phyloP scores from a whole-genome alignment of 2,329 filamentous ascomycete species.

The Pseudogymnoascus sp. region DNA sequence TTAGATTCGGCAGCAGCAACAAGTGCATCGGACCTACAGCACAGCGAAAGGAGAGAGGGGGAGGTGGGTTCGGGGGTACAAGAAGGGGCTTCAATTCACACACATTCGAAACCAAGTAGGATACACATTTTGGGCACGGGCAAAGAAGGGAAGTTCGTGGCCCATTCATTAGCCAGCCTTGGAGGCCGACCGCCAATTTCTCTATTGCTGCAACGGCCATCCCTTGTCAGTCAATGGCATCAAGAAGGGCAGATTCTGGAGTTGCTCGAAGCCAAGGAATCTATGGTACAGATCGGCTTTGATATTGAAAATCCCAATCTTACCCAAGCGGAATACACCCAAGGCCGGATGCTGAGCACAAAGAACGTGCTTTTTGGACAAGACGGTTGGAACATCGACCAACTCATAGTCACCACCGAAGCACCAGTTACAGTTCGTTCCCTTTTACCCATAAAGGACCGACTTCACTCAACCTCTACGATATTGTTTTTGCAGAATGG shows the following conservation, averaged over 20 bases:
- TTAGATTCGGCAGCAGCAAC: not conserved
- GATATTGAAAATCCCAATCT: slow-evolving; percentile 21
- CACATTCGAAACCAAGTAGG: slow-evolving; percentile 23
- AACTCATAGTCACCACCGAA: slow-evolving; percentile 63
- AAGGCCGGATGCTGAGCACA: slow-evolving; percentile 12
- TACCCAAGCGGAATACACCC: slow-evolving; percentile 21
- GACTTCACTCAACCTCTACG: slow-evolving; percentile 60
- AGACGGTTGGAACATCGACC: slow-evolving; percentile 46
- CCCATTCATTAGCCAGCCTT: slow-evolving; percentile 53
- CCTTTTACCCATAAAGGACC: slow-evolving; percentile 53
- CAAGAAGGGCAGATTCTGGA: slow-evolving; percentile 38
- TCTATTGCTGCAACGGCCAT: slow-evolving; percentile 49
- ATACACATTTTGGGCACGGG: slow-evolving; percentile 60
- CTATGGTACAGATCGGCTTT: slow-evolving; percentile 30
- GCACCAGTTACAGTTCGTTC: slow-evolving; percentile 49
- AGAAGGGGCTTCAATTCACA: not conserved
- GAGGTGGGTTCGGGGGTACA: slow-evolving; percentile 24
- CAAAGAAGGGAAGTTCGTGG: slow-evolving; percentile 56
- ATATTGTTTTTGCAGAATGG: slow-evolving; percentile 74
- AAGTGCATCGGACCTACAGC: not conserved
- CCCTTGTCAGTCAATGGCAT: slow-evolving; percentile 39
- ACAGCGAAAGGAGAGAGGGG: not conserved
- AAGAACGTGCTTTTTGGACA: slow-evolving; percentile 30
- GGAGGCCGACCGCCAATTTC: slow-evolving; percentile 55
- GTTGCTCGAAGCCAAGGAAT: slow-evolving; percentile 37